phyloP scores from a whole-genome alignment of 129 eudicot species.

The Flaveria linearis region DNA sequence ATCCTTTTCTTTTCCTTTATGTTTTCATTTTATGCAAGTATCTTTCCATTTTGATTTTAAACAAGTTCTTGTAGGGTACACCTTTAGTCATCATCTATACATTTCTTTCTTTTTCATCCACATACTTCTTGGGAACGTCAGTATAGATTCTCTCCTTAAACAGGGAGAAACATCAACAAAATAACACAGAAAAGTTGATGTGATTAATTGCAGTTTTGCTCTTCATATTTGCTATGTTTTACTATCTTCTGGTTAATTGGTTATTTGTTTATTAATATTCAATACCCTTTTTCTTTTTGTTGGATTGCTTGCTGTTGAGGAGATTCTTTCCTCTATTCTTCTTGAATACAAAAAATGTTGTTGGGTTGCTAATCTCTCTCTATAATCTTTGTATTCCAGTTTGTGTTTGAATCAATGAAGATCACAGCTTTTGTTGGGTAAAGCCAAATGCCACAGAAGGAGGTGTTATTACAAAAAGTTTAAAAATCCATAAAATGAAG shows the following conservation, averaged over 20 bases:
- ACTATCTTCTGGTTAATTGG: conserved; percentile 17
- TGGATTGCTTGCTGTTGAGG: conserved; percentile 51
- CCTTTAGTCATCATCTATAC: background rate
- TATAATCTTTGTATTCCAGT: conserved; percentile 35
- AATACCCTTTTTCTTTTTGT: conserved; percentile 24
- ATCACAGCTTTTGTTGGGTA: conserved; percentile 22
- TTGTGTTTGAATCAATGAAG: conserved; percentile 39
- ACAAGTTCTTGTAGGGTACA: conserved; percentile 13
- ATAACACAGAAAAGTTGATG: conserved; percentile 13
- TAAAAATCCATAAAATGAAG: conserved; percentile 47
- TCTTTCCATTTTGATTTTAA: background rate
- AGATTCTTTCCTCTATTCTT: conserved; percentile 42
- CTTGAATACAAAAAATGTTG: conserved; percentile 20
- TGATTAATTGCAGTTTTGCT: conserved; percentile 48
- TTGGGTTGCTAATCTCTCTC: conserved; percentile 25
- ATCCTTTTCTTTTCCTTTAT: background rate
- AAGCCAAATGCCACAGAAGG: conserved; percentile 27
- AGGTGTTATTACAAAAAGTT: conserved; percentile 31
- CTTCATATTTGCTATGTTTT: conserved; percentile 48
- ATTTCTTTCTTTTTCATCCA: conserved; percentile 4
- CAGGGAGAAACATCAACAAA: conserved; percentile 14
- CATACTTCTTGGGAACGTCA: conserved; percentile 4
- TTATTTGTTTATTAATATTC: conserved; percentile 17
- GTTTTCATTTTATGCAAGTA: background rate
- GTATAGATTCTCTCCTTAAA: conserved; percentile 6